Conservation (phyloP, 2,329 filamentous ascomycete genomes). For the Fusarium luffae region DNA sequence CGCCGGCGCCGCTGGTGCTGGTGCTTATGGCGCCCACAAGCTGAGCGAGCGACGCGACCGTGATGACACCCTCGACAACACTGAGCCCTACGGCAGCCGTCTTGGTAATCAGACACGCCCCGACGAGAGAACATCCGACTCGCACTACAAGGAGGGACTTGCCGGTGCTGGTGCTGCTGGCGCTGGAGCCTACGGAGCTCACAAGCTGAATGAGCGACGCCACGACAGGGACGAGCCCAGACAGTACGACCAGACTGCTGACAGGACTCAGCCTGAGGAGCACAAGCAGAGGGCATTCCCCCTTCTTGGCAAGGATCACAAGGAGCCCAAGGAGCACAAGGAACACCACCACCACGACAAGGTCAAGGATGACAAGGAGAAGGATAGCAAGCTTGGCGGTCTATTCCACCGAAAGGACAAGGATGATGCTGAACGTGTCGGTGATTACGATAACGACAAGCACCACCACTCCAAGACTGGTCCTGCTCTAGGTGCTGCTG, state of each 20-base stretch:
- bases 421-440: not conserved
- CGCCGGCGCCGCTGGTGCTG: not conserved
- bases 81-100: constrained; percentile 6
- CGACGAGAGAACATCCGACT: constrained; percentile 1
- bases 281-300: constrained; percentile 31
- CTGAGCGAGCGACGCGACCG: constrained; percentile 5
- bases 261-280: constrained; percentile 1
- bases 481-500: constrained; percentile 31
- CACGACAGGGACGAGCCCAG: not conserved
- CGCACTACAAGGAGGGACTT: constrained; percentile 18
- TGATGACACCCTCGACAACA: not conserved
- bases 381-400: constrained; percentile 20
- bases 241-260: not conserved
- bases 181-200: not conserved
- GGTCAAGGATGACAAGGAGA: constrained; percentile 21
- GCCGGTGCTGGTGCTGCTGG: constrained; percentile 8
- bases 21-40: constrained; percentile 16
- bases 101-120: not conserved
- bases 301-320: constrained; percentile 18
- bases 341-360: not conserved
- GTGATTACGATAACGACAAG: not conserved
- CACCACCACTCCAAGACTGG: constrained; percentile 19
- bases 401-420: constrained; percentile 25
- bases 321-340: constrained; percentile 1
- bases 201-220: constrained; percentile 16